A percentile compares a stretch with the other conserved stretches of the same genome.
These are phyloP conservation scores for Plasmopara viticola DNA, from an alignment of 352 stramenopile species.

Conservation along the genomic window DNA sequence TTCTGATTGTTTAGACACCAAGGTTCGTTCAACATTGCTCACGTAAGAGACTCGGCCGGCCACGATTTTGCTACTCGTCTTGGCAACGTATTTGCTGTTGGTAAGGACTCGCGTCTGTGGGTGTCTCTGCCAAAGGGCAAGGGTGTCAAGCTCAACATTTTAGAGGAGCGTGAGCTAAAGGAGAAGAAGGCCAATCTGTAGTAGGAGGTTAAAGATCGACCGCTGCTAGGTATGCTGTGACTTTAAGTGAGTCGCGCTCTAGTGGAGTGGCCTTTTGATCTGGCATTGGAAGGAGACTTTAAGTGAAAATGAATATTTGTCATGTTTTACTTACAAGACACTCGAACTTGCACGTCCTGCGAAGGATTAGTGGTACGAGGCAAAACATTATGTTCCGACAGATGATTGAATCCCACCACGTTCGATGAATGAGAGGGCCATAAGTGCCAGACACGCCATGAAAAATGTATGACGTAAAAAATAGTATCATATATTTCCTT, in stretches of 20 bases:
- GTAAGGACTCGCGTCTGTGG: slow-evolving; percentile 87
- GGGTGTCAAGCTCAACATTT: slow-evolving; percentile 98
- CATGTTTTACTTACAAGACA: not conserved
- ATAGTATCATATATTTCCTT: no score
- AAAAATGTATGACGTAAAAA: no score
- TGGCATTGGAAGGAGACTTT: slow-evolving; percentile 20
- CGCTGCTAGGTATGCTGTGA: slow-evolving; percentile 14
- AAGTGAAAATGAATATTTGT: not conserved
- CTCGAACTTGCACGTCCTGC: not conserved
- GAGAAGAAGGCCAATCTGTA: slow-evolving; percentile 50
- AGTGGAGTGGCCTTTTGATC: slow-evolving; percentile 2
- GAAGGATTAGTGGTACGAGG: no score
- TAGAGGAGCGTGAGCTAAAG: slow-evolving; percentile 90
- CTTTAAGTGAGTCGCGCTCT: slow-evolving; percentile 14
- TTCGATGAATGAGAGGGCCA: no score
- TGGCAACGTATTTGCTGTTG: slow-evolving; percentile 97
- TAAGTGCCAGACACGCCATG: no score
- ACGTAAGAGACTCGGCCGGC: slow-evolving; percentile 96
- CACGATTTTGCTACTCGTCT: slow-evolving; percentile 97
- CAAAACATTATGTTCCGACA: no score
- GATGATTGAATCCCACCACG: no score
- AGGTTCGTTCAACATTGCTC: slow-evolving; percentile 99
- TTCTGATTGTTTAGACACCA: slow-evolving; percentile 81
- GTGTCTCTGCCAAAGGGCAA: slow-evolving; percentile 97
- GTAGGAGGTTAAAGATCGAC: slow-evolving; percentile 5